These are phyloP conservation scores for Cyberlindnera suaveolens DNA, from an alignment of 805 yeast species.

Conservation along the genomic window DNA sequence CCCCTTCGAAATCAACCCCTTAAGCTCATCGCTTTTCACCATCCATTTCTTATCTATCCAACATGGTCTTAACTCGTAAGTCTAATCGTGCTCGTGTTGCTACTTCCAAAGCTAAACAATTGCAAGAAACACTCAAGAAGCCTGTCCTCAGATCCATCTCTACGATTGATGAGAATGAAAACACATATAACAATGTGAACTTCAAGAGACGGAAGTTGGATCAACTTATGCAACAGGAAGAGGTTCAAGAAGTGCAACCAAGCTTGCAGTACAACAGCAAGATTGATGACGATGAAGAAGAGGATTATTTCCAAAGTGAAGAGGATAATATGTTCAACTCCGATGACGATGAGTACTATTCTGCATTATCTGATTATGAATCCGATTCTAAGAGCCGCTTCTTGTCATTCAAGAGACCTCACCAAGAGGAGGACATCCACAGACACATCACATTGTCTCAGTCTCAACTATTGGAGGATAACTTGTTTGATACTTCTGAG, in stretches of 20 bases:
- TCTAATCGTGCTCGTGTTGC: constrained; percentile 20
- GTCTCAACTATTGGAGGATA: constrained; percentile 7
- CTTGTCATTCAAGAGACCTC: constrained; percentile 12
- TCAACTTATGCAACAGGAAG: constrained; percentile 1
- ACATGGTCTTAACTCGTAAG: constrained; percentile 24
- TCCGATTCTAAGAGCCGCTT: constrained; percentile 12
- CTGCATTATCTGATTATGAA: constrained; percentile 23
- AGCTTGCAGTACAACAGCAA: constrained; percentile 3
- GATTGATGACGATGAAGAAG: constrained; percentile 11
- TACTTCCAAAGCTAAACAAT: constrained; percentile 25
- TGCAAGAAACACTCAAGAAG: constrained; percentile 13
- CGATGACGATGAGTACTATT: constrained; percentile 22
- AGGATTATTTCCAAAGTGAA: constrained; percentile 15
- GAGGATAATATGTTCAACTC: constrained; percentile 22
- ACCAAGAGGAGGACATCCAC: constrained; percentile 11
- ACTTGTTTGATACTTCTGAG: constrained; percentile 14
- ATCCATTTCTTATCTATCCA: background rate
- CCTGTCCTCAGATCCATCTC: constrained; percentile 25
- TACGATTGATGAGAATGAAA: constrained; percentile 24
- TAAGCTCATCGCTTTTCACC: background rate
- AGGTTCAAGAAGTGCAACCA: constrained; percentile 1
- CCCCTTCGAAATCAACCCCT: background rate
- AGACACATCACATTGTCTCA: constrained; percentile 9
- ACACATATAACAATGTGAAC: constrained; percentile 22
- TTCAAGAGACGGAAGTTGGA: constrained; percentile 21